phyloP scores from a whole-genome alignment of 176 grass and related monocot species.

The Saccharum officinarum region DNA sequence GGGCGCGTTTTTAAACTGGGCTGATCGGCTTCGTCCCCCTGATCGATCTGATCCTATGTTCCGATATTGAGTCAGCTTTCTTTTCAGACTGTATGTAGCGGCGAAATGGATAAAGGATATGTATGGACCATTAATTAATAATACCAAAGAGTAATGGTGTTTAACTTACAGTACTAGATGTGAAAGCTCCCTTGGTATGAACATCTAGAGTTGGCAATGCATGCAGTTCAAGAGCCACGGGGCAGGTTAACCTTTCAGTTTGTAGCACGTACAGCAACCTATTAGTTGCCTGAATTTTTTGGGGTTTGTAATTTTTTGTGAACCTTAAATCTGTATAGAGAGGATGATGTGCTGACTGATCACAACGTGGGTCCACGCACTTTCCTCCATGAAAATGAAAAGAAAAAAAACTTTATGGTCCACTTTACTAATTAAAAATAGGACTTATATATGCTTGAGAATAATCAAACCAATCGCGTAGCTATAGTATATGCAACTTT shows the following conservation, averaged over 20 bases:
- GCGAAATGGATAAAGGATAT: background rate
- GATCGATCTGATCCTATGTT: background rate
- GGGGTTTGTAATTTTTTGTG: background rate
- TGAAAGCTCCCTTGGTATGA: background rate
- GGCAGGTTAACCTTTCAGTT: background rate
- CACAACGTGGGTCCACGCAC: background rate
- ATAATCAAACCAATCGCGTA: background rate
- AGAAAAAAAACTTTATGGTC: background rate
- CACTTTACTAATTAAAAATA: background rate
- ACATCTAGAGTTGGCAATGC: background rate
- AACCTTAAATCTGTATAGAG: background rate
- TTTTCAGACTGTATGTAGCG: background rate
- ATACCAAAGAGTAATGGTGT: background rate
- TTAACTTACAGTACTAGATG: background rate
- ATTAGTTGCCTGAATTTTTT: background rate
- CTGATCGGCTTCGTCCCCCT: background rate
- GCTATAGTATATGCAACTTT: background rate
- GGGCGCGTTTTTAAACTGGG: slow-evolving; percentile 14
- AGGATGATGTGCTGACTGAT: slow-evolving; percentile 21
- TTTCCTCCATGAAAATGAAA: background rate
- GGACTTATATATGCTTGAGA: background rate
- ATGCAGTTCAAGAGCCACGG: background rate
- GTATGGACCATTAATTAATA: background rate
- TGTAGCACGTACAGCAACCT: too few relatives aligned
- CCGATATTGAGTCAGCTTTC: slow-evolving; percentile 1